phyloP scores from a whole-genome alignment of 2,329 filamentous ascomycete genomes.

The Fusarium sp. region DNA sequence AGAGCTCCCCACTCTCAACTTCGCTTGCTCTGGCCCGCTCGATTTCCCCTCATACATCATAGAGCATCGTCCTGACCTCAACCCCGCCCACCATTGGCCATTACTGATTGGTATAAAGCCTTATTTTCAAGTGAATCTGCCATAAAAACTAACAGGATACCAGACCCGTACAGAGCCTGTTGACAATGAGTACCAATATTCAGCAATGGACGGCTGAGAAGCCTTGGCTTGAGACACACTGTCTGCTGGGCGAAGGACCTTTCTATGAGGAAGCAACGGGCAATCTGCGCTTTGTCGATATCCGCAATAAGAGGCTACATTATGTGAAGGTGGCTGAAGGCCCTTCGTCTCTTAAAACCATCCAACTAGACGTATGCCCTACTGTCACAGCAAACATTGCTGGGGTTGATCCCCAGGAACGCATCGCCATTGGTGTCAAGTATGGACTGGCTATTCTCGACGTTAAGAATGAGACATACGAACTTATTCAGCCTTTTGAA shows the following conservation, averaged over 20 bases:
- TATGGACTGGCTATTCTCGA: conserved; percentile 82
- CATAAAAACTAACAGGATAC: neutral
- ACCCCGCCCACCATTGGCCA: conserved; percentile 13
- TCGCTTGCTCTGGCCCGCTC: conserved; percentile 11
- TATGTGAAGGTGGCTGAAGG: conserved; percentile 71
- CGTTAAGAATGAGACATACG: conserved; percentile 62
- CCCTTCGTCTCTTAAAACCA: conserved; percentile 68
- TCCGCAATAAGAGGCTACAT: conserved; percentile 79
- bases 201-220: conserved; percentile 60
- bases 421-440: conserved; percentile 82
- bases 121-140: neutral
- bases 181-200: conserved; percentile 47
- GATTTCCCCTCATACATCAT: conserved; percentile 21
- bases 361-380: conserved; percentile 62
- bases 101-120: neutral
- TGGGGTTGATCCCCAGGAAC: conserved; percentile 65
- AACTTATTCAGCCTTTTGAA: conserved; percentile 61
- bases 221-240: conserved; percentile 68
- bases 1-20: conserved; percentile 5
- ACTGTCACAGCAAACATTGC: conserved; percentile 83
- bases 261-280: conserved; percentile 74
- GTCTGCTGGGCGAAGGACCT: conserved; percentile 76
- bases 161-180: neutral
- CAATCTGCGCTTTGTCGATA: conserved; percentile 81
- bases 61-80: conserved; percentile 18